These are phyloP conservation scores for Cordyceps militaris DNA, from an alignment of 2,329 filamentous ascomycete species.

Conservation along the genomic window DNA sequence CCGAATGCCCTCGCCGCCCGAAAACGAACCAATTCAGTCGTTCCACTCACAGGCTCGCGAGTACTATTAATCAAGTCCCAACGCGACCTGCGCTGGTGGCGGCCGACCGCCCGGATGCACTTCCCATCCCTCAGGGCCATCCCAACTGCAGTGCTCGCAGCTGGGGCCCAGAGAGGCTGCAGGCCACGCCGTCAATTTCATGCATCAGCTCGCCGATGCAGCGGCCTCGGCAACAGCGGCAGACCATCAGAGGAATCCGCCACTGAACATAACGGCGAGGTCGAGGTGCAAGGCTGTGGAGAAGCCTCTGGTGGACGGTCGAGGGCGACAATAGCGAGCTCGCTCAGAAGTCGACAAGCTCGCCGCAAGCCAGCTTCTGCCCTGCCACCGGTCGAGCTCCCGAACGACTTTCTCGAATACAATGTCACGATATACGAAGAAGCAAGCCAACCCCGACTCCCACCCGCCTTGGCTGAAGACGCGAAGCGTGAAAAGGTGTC, in stretches of 20 bases:
- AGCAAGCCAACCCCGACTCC: constrained; percentile 22
- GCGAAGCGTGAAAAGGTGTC: constrained; percentile 26
- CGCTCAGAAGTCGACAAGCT: constrained; percentile 15
- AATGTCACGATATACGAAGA: constrained; percentile 8
- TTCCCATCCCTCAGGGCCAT: neutral
- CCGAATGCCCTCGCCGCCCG: neutral
- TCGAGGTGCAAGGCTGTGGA: constrained; percentile 1
- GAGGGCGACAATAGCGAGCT: constrained; percentile 4
- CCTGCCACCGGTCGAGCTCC: constrained; percentile 10
- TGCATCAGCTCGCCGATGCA: constrained; percentile 8
- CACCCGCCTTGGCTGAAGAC: constrained; percentile 26
- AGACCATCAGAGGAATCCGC: constrained; percentile 8
- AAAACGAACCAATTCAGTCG: neutral
- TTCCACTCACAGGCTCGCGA: neutral
- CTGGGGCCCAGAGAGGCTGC: constrained; percentile 6
- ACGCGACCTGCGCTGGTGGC: constrained; percentile 3
- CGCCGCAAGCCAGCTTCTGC: constrained; percentile 18
- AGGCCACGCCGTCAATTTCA: neutral
- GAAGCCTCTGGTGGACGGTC: constrained; percentile 13
- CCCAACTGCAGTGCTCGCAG: constrained; percentile 4
- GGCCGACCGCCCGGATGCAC: constrained; percentile 7
- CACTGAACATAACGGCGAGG: constrained; percentile 8
- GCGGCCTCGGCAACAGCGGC: constrained; percentile 4
- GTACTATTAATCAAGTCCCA: neutral
- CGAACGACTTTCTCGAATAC: constrained; percentile 6